Base-by-base conservation (phyloP, 768 basidiomycete genomes). In the Boletus rubropictus region DNA sequence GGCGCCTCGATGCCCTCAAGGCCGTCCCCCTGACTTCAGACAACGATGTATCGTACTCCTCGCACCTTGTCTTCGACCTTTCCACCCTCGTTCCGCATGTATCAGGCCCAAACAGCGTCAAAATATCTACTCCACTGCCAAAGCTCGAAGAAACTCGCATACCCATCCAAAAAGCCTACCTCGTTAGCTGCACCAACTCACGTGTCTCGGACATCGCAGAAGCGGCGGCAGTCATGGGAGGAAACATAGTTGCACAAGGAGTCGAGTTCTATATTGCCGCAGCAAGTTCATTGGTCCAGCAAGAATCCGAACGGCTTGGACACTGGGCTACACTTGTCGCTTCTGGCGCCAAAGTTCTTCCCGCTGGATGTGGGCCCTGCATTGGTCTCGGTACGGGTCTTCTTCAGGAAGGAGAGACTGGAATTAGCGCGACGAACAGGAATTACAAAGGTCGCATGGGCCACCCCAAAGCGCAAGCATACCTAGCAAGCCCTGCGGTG, bases 381-480 rank as follows among this genome's bases (percentile, higher is more conserved):
- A 99, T 99, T 53, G 96, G 96, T 18, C 78, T 99, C 5, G 96
- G 96, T 2, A 84, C 82, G 0, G 96, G 96, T 10, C 69, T 98
- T 44, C 71, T 99, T 29, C 86, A 97, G 64, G 94, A 98, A 54
- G 96, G 95, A 2, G 79, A 99, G 66, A 86, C 84, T 1, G 95
- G 96, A 1, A 98, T 99, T 62, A 95, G 92, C 53, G 96, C 96
- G 4, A 98, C 95, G 7, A 99, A 99, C 69, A 76, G 96, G 68
- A 99, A 99, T 62, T 99, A 97, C 72, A 98, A 99, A 72, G 96
- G 96, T 4, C 79, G 96, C 4, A 99, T 99, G 96, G 96, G 96
- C 0, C 82, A 86, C 53, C 95, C 96, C 0, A 89, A 90, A 42
- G 95, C 96, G 0, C 80, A 86, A 56, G 95, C 96, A 1, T 98